phyloP scores from a whole-genome alignment of 192 early-diverging fungal species.

The Entophlyctis luteolus region DNA sequence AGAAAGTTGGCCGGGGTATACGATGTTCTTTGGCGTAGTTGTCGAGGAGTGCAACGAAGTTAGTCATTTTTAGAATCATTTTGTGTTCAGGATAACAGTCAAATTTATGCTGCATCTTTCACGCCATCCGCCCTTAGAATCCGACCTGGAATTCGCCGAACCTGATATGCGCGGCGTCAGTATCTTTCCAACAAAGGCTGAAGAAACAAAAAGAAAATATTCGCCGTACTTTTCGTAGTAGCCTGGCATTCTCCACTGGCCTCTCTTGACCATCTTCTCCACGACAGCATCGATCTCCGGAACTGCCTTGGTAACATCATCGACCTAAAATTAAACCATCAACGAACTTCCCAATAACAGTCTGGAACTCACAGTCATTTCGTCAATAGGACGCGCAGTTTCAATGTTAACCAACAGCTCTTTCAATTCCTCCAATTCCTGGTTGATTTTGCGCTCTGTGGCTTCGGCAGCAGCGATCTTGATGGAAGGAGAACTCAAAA shows the following conservation, averaged over 20 bases:
- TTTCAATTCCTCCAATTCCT: constrained; percentile 80
- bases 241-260: constrained; percentile 86
- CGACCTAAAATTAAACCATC: constrained; percentile 56
- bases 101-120: too few species aligned
- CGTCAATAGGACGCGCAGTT: constrained; percentile 84
- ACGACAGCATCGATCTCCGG: constrained; percentile 87
- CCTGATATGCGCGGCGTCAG: constrained; percentile 20
- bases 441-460: constrained; percentile 79
- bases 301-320: constrained; percentile 89
- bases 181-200: not conserved
- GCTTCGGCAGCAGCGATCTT: constrained; percentile 78
- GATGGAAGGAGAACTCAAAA: not conserved
- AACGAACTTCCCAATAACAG: not conserved
- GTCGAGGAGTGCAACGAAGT: too few species aligned
- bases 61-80: too few species aligned
- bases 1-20: too few species aligned
- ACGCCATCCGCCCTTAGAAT: too few species aligned
- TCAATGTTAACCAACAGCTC: constrained; percentile 91
- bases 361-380: constrained; percentile 72
- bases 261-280: constrained; percentile 86
- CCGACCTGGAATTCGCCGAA: constrained; percentile 53
- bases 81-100: too few species aligned
- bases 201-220: not conserved
- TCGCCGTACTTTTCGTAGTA: constrained; percentile 83
- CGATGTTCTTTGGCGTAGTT: too few species aligned